phyloP scores from a whole-genome alignment of 345 rosid genomes.

The Syzygium grande region DNA sequence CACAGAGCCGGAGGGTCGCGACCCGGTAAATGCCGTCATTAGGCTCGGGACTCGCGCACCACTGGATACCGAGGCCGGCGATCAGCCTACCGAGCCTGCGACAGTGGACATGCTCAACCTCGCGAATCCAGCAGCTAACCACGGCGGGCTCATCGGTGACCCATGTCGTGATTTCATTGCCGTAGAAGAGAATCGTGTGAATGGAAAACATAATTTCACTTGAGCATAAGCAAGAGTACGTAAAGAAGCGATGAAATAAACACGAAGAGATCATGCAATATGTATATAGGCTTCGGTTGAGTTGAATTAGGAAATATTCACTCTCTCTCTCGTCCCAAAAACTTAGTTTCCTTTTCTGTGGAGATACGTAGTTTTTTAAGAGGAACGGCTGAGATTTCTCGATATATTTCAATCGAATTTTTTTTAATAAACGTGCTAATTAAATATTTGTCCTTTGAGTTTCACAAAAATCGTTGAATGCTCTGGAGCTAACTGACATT shows the following conservation, averaged over 20 bases:
- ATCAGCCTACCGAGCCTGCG: not conserved
- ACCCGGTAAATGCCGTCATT: not conserved
- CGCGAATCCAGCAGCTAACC: not conserved
- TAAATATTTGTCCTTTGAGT: not conserved
- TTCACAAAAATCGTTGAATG: too few relatives aligned
- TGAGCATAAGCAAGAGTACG: not conserved
- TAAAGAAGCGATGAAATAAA: too few relatives aligned
- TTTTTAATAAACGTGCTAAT: not conserved
- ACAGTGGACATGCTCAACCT: not conserved
- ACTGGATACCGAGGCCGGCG: slow-evolving; percentile 9
- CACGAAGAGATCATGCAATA: too few relatives aligned
- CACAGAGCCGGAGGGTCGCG: not conserved
- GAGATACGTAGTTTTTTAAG: not conserved
- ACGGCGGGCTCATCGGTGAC: not conserved
- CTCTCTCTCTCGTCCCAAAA: too few relatives aligned
- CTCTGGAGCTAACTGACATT: too few relatives aligned
- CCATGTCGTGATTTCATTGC: not conserved
- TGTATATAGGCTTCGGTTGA: too few relatives aligned
- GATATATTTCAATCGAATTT: not conserved
- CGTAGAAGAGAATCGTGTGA: not conserved
- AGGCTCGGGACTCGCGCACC: not conserved
- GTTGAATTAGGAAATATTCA: too few relatives aligned
- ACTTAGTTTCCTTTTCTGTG: not conserved
- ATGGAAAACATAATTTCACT: not conserved
- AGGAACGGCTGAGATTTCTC: not conserved